Percentiles rank a stretch among this genome's conserved stretches.
These are phyloP conservation scores for Pseudodiploospora longispora DNA, from an alignment of 2,329 filamentous ascomycete species.

Conservation along the genomic window DNA sequence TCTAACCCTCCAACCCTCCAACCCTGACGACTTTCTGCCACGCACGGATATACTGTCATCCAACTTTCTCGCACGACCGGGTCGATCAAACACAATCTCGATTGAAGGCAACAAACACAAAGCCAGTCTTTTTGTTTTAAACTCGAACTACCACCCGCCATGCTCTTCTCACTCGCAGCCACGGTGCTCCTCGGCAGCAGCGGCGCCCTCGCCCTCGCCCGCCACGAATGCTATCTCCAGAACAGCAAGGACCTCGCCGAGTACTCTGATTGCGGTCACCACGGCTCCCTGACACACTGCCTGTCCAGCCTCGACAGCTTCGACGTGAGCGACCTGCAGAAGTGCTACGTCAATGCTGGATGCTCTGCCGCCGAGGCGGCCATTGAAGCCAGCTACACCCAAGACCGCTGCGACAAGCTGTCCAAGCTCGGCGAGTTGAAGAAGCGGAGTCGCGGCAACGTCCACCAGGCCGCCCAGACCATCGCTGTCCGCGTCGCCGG, in stretches of 20 bases:
- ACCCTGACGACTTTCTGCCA: too few relatives aligned
- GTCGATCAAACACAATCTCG: too few relatives aligned
- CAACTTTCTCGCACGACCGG: too few relatives aligned
- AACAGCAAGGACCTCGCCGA: conserved; percentile 31
- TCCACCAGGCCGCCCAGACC: not conserved
- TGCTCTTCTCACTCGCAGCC: conserved; percentile 7
- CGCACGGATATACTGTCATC: too few relatives aligned
- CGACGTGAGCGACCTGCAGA: conserved; percentile 26
- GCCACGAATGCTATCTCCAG: conserved; percentile 31
- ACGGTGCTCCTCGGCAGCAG: conserved; percentile 22
- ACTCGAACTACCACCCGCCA: not conserved
- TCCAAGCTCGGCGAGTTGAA: conserved; percentile 18
- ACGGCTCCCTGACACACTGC: conserved; percentile 34
- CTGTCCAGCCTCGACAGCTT: conserved; percentile 26
- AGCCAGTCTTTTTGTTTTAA: not conserved
- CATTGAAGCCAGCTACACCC: conserved; percentile 19
- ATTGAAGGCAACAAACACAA: not conserved
- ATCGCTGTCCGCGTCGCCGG: not conserved
- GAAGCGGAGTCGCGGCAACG: conserved; percentile 17
- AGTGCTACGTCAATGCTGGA: conserved; percentile 27
- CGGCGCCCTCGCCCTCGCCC: conserved; percentile 23
- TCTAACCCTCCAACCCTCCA: too few relatives aligned
- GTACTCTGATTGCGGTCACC: conserved; percentile 36
- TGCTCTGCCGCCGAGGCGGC: conserved; percentile 24
- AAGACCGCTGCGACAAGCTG: conserved; percentile 25